Evolutionary conservation across 257 asterid species (phyloP), one percentile per base, ranked within the genome.

Genomic region (Rubia yunnanensis): DNA sequence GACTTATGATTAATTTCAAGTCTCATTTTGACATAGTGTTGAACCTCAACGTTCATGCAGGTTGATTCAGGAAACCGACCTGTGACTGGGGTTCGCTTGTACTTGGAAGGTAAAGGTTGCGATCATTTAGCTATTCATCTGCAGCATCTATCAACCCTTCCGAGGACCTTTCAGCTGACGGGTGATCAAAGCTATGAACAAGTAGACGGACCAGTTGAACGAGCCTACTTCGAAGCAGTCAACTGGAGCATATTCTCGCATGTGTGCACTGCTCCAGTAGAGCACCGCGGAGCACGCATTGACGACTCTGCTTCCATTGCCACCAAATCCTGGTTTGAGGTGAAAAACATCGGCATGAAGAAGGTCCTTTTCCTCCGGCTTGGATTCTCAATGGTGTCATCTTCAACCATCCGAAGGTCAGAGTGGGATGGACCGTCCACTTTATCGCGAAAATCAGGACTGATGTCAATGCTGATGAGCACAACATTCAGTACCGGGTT

Each of bases 191-290:
- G 79, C 50, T 79, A 87, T 27, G 84, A 85, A 54, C 94, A 85
- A 4, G 70, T 72, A 3, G 94, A 87, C 23, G 99, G 83, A 66
- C 82, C 91, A 10, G 60, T 79, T 30, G 76, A 75, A 70, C 80
- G 85, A 18, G 97, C 80, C 32, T 92, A 89, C 75, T 81, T 81
- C 4, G 95, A 87, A 63, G 97, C 99, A 3, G 95, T 92, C 55
- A 89, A 89, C 69, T 89, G 99, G 97, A 89, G 96, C 82, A 87
- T 84, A 76, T 92, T 92, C 81, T 92, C 98, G 1, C 98, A 92
- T 60, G 78, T 92, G 54, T 89, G 94, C 81, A 89, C 99, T 10
- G 96, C 96, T 14, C 99, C 99, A 0, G 89, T 92, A 0, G 95
- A 92, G 80, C 79, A 86, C 70, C 87, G 60, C 1, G 97, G 92